Conservation (phyloP, 257 asterid genomes). For the Nicotiana noctiflora region DNA sequence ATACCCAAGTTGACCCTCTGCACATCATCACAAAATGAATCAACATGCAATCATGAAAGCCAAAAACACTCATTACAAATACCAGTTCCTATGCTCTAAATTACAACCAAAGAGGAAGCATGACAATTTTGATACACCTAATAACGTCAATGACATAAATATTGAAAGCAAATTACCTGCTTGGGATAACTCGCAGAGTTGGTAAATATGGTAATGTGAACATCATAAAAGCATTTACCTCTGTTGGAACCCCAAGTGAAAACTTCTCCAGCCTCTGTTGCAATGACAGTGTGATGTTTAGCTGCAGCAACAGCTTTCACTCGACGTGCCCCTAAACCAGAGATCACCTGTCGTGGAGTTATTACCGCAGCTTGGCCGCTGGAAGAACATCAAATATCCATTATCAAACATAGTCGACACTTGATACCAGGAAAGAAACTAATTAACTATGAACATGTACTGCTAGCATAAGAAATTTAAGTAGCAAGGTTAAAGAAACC, state of each 20-base stretch:
- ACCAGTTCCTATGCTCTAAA: background rate
- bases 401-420: background rate
- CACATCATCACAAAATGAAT: conserved; percentile 22
- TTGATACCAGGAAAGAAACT: background rate
- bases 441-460: background rate
- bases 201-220: background rate
- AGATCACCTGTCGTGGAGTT: conserved; percentile 88
- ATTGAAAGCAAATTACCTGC: background rate
- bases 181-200: background rate
- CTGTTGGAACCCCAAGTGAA: conserved; percentile 99
- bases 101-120: background rate
- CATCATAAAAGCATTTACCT: conserved; percentile 39
- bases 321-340: conserved; percentile 89
- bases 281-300: conserved; percentile 95
- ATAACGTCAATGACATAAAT: background rate
- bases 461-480: background rate
- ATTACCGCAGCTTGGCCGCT: conserved; percentile 99
- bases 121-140: conserved; percentile 7
- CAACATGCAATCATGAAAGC: background rate
- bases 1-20: conserved; percentile 99
- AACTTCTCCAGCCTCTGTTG: conserved; percentile 92
- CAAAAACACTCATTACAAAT: background rate
- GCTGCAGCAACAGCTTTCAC: conserved; percentile 95
- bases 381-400: conserved; percentile 12
- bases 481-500: background rate